phyloP scores from a whole-genome alignment of 2,329 filamentous ascomycete genomes.

The Cladosporium sp. region DNA sequence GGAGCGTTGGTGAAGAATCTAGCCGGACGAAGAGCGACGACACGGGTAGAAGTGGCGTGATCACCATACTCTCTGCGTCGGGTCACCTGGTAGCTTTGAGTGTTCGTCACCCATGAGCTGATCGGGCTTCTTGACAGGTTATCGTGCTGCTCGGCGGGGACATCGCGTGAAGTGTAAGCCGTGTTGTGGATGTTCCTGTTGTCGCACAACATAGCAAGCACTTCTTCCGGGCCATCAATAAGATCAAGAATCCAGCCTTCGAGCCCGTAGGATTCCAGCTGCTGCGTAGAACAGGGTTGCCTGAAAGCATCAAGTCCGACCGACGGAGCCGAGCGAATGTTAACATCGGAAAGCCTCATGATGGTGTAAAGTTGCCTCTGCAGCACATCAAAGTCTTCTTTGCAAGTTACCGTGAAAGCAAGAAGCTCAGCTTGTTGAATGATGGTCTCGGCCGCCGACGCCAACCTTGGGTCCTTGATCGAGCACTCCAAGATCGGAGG shows the following conservation, averaged over 20 bases:
- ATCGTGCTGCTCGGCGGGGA: conserved; percentile 65
- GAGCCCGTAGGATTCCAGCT: conserved; percentile 60
- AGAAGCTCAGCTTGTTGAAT: conserved; percentile 52
- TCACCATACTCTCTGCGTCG: conserved; percentile 78
- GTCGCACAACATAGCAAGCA: conserved; percentile 83
- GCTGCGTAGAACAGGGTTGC: conserved; percentile 51
- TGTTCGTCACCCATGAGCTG: conserved; percentile 65
- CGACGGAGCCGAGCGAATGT: conserved; percentile 60
- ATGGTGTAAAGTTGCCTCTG: conserved; percentile 59
- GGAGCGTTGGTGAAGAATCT: conserved; percentile 73
- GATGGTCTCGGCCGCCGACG: conserved; percentile 56
- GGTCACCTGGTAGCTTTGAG: conserved; percentile 59
- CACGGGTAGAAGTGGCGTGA: conserved; percentile 64
- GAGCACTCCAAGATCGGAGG: conserved; percentile 78
- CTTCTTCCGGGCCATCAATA: conserved; percentile 73
- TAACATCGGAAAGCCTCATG: conserved; percentile 65
- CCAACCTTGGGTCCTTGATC: conserved; percentile 67
- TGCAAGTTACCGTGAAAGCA: conserved; percentile 70
- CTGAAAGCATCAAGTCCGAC: conserved; percentile 53
- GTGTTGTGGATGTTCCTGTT: conserved; percentile 65
- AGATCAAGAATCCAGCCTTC: conserved; percentile 78
- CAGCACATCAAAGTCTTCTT: conserved; percentile 69
- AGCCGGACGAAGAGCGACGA: conserved; percentile 58
- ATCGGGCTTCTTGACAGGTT: conserved; percentile 58
- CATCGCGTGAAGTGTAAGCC: conserved; percentile 60